Base-by-base conservation (phyloP, 1,284 basidiomycete species). In the Fomitopsis palustris region DNA sequence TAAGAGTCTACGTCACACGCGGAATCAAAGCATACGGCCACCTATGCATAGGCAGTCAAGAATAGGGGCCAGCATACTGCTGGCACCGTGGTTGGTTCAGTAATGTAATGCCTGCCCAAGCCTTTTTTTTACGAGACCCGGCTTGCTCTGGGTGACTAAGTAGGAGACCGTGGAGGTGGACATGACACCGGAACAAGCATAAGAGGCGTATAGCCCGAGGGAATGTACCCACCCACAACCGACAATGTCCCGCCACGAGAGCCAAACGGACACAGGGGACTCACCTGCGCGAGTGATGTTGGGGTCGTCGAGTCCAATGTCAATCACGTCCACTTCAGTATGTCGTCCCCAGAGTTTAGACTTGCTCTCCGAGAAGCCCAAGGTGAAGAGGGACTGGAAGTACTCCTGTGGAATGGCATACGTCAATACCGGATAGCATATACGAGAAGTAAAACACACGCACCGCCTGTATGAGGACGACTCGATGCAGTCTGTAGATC, bases 401-500 rank as follows among this genome's bases (percentile, higher is more conserved):
- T 93, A 96, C 12, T 86, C 92, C 92, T 88, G 64, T 1, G 53
- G 27, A 35, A 38, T 17, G 25, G 25, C 35, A 38, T 52, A 41
- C 55, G 49, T 52, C 45, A 58, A 56, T 52, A 55, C 47, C 39
- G 39, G 43, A 23, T 31, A 19, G 37, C 57, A 27, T 7, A 35
- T 17, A 12, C 35, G 49, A 21, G 37, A 14, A 14, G 38, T 41
- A 53, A 1, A 38, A 23, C 14, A 45, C 19, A 58, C 84, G 66
- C 60, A 90, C 92, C 51, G 92, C 86, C 72, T 95, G 93, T 55
- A 92, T 92, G 54, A 96, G 84, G 37, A 96, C 85, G 60, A 95
- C 87, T 35, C 86, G 81, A 74, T 96, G 93, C 2, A 94, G 78
- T 37, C 78, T 83, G 76, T 95, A 96, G 38, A 85, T 75, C 1